Evolutionary conservation across 768 basidiomycete genomes (phyloP), one percentile per base, ranked within the genome.

Genomic region (Lentinula boryana): DNA sequence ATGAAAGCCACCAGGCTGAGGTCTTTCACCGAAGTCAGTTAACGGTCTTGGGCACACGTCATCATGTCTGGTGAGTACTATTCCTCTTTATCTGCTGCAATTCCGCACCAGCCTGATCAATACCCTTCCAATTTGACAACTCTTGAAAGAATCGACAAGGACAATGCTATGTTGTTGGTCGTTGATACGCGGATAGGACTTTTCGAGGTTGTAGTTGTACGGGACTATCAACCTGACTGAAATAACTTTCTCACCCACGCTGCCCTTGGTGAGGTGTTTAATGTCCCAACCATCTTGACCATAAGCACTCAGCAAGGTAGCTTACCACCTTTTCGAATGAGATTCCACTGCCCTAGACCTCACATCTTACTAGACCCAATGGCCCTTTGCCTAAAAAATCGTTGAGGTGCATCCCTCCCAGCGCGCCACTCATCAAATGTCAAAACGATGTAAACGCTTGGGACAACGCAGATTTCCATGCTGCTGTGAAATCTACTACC

Each of bases 371-470:
- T 48, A 80, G 79, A 79, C 21, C 79, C 80, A 81, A 81, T 64
- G 79, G 81, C 3, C 80, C 78, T 4, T 69, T 81, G 7, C 78
- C 76, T 8, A 69, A 70, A 59, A 81, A 62, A 75, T 82, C 41
- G 23, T 74, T 15, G 75, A 70, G 1, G 74, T 81, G 76, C 76
- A 81, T 60, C 76, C 23, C 23, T 23, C 23, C 78, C 1, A 65
- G 77, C 55, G 78, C 78, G 0, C 72, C 79, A 13, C 66, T 74
- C 62, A 77, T 81, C 70, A 78, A 76, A 68, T 72, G 81, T 15
- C 68, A 76, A 27, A 80, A 78, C 2, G 79, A 82, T 64, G 80
- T 82, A 13, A 69, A 82, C 58, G 80, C 81, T 8, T 82, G 81
- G 81, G 80, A 82, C 64, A 81, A 79, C 65, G 60, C 68, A 5